phyloP scores from a whole-genome alignment of 352 stramenopile species.

The Phytophthora pini region DNA sequence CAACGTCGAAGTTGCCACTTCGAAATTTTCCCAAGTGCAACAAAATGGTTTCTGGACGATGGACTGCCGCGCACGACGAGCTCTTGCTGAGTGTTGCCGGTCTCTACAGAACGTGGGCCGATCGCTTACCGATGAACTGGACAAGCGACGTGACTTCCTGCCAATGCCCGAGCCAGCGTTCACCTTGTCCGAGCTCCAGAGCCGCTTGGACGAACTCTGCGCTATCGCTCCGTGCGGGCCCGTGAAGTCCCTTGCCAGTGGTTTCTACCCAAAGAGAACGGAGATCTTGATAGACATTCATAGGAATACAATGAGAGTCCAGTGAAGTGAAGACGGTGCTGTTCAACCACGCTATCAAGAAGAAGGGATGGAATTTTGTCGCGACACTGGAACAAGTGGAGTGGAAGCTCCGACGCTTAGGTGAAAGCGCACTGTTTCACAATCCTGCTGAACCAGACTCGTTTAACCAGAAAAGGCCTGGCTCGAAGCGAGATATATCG shows the following conservation, averaged over 20 bases:
- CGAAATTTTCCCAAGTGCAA: conserved; percentile 1
- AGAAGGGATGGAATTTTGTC: conserved; percentile 22
- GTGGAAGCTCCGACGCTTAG: conserved; percentile 6
- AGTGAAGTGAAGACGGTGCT: conserved; percentile 24
- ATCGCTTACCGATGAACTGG: conserved; percentile 6
- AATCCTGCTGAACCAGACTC: background rate
- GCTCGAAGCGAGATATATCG: background rate
- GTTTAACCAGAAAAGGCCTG: background rate
- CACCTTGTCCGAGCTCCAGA: conserved; percentile 11
- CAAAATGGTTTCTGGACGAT: conserved; percentile 10
- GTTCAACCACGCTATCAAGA: conserved; percentile 23
- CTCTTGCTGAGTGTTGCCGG: conserved; percentile 10
- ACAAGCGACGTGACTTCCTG: conserved; percentile 11
- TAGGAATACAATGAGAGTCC: conserved; percentile 4
- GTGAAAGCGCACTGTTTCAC: background rate
- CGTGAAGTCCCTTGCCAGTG: background rate
- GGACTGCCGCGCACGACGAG: conserved; percentile 12
- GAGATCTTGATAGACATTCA: background rate
- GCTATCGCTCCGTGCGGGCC: background rate
- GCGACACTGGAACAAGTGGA: conserved; percentile 13
- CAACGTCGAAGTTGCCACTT: background rate
- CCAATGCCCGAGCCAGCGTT: background rate
- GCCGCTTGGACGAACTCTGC: conserved; percentile 11
- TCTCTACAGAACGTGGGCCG: conserved; percentile 9
- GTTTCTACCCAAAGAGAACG: conserved; percentile 10